Evolutionary conservation across 116 monocot species (phyloP).

Genomic region (Thalassia testudinum): DNA sequence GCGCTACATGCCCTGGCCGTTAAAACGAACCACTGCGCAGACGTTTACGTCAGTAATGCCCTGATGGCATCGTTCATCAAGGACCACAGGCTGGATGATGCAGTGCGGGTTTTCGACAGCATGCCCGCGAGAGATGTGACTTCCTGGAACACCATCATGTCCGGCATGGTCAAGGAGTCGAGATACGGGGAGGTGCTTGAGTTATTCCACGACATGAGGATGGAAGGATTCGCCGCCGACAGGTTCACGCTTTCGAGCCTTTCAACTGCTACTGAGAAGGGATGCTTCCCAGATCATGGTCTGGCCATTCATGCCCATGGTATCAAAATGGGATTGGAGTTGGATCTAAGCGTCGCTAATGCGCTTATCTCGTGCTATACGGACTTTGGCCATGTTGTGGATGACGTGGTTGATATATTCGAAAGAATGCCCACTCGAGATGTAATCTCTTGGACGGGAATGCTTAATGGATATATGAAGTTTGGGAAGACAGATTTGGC

Average conservation of each 20-base stretch:
- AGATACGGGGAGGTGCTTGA: constrained; percentile 37
- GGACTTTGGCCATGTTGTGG: constrained; percentile 21
- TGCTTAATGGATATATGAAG: constrained; percentile 62
- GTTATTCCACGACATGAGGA: constrained; percentile 42
- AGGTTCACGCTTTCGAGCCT: constrained; percentile 58
- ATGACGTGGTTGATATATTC: constrained; percentile 51
- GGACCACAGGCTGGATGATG: constrained; percentile 16
- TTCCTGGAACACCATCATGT: constrained; percentile 72
- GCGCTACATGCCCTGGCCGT: constrained; percentile 47
- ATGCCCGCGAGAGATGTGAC: constrained; percentile 51
- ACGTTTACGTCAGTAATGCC: constrained; percentile 41
- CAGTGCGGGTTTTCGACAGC: constrained; percentile 26
- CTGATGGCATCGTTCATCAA: constrained; percentile 47
- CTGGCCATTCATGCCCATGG: constrained; percentile 51
- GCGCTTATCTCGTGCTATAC: constrained; percentile 69
- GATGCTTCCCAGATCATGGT: constrained; percentile 16
- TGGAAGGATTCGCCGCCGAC: constrained; percentile 36
- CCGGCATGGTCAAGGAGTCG: constrained; percentile 41
- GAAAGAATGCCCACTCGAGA: constrained; percentile 52
- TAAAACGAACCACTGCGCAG: constrained; percentile 10
- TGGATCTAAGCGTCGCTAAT: constrained; percentile 56
- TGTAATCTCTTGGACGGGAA: constrained; percentile 56
- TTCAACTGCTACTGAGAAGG: constrained; percentile 24
- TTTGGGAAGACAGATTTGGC: constrained; percentile 56
- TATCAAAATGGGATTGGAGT: constrained; percentile 64